Base-by-base conservation (phyloP, 805 yeast genomes). In the Myxozyma lipomycoides region DNA sequence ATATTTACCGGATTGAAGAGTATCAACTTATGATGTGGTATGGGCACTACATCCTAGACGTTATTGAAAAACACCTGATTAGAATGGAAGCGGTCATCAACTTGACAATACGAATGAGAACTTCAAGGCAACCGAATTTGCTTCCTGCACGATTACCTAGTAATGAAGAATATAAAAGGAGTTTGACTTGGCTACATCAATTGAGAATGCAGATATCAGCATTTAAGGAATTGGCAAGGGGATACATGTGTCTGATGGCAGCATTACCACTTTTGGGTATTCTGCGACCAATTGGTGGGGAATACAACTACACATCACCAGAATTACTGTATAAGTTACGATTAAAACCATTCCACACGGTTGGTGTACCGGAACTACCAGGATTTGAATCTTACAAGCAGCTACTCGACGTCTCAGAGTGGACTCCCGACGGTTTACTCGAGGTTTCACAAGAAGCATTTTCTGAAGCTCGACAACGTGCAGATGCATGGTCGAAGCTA, bases 281-380 rank as follows among this genome's bases (percentile, higher is more conserved):
- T 2, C 18, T 54, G 9, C 25, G 26, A 28, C 28, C 49, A 12
- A 7, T 34, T 12, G 18, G n/a, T 10, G 9, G 17, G 4, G 41
- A 19, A 15, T 25, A 53, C 36, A 12, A 39, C 19, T 48, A 46
- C 46, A 47, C 67, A 2, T 34, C 57, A 3, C 52, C 60, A 1
- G 69, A 69, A 41, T 56, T 71, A 34, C 63, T 77, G 17, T 82
- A 75, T 62, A 68, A 74, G 7, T 69, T 88, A 41, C 77, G 95
- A 58, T 75, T 87, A 77, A 88, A 87, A 64, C 81, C 93, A 3
- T 86, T 84, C 70, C 78, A 83, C 21, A 77, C 88, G 0, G 83
- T 89, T 19, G 95, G 95, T 0, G 80, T 81, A 9, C 96, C 96
- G 1, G 75, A 73, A 25, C 61, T 79, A 38, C 89, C 91, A 2